Evolutionary conservation across 805 yeast species (phyloP).

Genomic region (Ogataea nitratoaversa): DNA sequence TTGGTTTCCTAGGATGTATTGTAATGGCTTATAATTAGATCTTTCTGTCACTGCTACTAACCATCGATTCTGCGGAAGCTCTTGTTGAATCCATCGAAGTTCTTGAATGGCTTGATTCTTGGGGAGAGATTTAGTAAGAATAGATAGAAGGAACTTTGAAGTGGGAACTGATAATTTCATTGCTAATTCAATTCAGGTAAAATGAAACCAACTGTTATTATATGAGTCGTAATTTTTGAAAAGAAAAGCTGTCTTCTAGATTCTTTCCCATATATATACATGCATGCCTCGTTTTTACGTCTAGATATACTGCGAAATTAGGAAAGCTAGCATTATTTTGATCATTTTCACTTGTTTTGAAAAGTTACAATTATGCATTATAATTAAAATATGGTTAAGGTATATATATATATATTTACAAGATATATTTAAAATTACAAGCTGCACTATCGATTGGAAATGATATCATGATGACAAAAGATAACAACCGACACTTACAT

Average conservation of each 20-base stretch:
- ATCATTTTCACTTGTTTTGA: not conserved
- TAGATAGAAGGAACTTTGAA: conserved; percentile 5
- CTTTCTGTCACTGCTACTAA: conserved; percentile 50
- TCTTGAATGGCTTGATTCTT: conserved; percentile 47
- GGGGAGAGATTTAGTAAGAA: conserved; percentile 13
- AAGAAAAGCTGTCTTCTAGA: too few relatives aligned
- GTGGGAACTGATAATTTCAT: too few relatives aligned
- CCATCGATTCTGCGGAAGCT: conserved; percentile 48
- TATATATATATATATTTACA: conserved; percentile 12
- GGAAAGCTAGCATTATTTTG: not conserved
- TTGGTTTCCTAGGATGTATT: conserved; percentile 78
- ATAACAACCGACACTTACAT: too few relatives aligned
- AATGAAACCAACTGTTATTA: too few relatives aligned
- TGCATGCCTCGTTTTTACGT: too few relatives aligned
- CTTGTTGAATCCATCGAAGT: conserved; percentile 58
- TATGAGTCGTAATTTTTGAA: too few relatives aligned
- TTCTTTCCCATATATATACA: too few relatives aligned
- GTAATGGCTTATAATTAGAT: conserved; percentile 61
- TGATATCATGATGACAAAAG: too few relatives aligned
- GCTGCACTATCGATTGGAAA: too few relatives aligned
- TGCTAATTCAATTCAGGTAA: too few relatives aligned
- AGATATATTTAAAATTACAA: too few relatives aligned
- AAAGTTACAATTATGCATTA: not conserved
- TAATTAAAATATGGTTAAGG: not conserved
- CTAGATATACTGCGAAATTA: too few relatives aligned